These are phyloP conservation scores for Moricandia moricandioides DNA, from an alignment of 345 rosid genomes.

Conservation along the genomic window DNA sequence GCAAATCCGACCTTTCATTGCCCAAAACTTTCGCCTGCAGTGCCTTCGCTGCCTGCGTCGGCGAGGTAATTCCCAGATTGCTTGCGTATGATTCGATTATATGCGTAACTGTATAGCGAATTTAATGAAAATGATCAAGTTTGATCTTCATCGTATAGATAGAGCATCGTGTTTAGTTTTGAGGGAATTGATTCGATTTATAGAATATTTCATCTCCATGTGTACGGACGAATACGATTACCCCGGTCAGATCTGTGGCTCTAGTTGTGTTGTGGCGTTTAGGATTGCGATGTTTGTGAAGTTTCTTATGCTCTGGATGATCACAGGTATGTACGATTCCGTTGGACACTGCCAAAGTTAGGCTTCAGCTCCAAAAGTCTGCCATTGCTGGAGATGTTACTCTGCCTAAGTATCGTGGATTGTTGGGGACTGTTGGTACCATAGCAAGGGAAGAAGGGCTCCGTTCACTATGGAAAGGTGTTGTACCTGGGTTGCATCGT, in stretches of 20 bases:
- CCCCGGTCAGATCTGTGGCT: constrained; percentile 17
- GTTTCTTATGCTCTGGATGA: constrained; percentile 11
- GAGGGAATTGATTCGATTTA: neutral
- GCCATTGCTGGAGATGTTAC: constrained; percentile 57
- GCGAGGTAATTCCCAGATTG: constrained; percentile 55
- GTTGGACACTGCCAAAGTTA: constrained; percentile 94
- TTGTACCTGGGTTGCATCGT: constrained; percentile 93
- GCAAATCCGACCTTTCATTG: constrained; percentile 78
- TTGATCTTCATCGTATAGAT: constrained; percentile 18
- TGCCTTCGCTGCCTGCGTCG: constrained; percentile 95
- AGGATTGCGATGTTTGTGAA: neutral
- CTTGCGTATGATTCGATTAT: constrained; percentile 1
- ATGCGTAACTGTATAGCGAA: neutral
- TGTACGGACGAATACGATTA: neutral
- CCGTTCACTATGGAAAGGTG: constrained; percentile 90
- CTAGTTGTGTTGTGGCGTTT: neutral
- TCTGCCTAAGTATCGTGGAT: constrained; percentile 78
- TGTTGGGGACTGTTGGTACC: constrained; percentile 89
- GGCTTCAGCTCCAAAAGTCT: constrained; percentile 96
- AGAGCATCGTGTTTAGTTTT: neutral
- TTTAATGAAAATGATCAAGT: neutral
- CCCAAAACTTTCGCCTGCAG: constrained; percentile 79
- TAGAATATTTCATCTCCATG: neutral
- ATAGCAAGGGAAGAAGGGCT: constrained; percentile 95
- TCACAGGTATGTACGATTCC: constrained; percentile 90